Percentiles rank a stretch among this genome's conserved stretches.
phyloP scores from a whole-genome alignment of 331 rosid species.

The Malus hybrid region DNA sequence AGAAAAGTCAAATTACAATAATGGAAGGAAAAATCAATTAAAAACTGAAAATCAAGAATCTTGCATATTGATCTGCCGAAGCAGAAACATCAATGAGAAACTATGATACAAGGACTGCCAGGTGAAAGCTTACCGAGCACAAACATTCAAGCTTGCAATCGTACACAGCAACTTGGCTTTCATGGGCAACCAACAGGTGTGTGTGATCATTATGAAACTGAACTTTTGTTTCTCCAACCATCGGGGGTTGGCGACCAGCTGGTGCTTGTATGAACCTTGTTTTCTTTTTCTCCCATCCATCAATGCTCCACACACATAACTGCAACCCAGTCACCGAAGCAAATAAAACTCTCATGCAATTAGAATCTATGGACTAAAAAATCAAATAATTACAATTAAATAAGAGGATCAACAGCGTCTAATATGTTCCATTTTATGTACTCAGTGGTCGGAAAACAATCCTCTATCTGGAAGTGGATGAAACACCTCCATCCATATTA shows the following conservation, averaged over 20 bases:
- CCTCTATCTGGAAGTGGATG: background rate
- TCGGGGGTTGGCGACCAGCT: constrained; percentile 32
- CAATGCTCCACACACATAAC: constrained; percentile 42
- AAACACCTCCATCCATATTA: background rate
- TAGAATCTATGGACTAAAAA: background rate
- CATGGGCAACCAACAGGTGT: constrained; percentile 36
- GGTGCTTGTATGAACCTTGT: constrained; percentile 37
- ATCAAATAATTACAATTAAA: background rate
- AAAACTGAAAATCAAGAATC: background rate
- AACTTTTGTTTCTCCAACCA: constrained; percentile 37
- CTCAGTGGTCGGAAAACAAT: background rate
- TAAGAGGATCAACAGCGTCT: background rate
- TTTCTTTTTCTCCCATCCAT: constrained; percentile 46
- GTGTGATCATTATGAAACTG: constrained; percentile 42
- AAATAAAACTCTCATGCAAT: background rate
- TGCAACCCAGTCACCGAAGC: background rate
- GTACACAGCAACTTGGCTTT: constrained; percentile 33
- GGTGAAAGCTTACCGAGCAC: constrained; percentile 25
- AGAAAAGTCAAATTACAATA: background rate
- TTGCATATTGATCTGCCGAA: background rate
- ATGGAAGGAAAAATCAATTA: background rate
- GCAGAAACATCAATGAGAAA: background rate
- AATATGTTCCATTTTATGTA: background rate
- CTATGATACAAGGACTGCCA: background rate
- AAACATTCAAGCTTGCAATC: constrained; percentile 40